phyloP scores from a whole-genome alignment of 2,329 filamentous ascomycete species.

The Colletotrichum theobromicola region DNA sequence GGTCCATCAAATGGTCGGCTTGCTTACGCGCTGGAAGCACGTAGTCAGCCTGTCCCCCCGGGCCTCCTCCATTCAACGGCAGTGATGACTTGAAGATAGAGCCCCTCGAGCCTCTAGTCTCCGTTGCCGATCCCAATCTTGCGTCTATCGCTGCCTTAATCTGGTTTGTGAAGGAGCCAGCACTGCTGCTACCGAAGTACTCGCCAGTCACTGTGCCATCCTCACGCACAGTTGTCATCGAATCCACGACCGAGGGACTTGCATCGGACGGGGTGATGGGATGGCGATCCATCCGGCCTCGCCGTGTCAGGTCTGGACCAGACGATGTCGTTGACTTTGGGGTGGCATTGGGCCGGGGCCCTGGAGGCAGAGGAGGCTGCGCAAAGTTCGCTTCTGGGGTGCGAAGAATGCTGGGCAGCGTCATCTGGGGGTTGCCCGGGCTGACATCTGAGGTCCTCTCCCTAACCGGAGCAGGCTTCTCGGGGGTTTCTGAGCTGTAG shows the following conservation, averaged over 20 bases:
- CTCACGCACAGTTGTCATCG: constrained; percentile 50
- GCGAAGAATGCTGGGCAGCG: not conserved
- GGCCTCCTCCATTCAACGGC: not conserved
- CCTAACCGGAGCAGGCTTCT: not conserved
- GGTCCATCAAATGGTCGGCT: constrained; percentile 47
- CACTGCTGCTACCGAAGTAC: constrained; percentile 52
- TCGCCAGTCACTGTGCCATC: constrained; percentile 44
- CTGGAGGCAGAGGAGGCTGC: not conserved
- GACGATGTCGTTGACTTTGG: not conserved
- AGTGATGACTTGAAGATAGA: constrained; percentile 25
- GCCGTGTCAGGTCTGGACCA: not conserved
- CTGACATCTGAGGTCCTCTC: not conserved
- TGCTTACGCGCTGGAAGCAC: constrained; percentile 49
- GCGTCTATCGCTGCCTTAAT: constrained; percentile 48
- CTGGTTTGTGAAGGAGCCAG: constrained; percentile 50
- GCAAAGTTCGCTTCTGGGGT: not conserved
- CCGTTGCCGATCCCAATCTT: constrained; percentile 23
- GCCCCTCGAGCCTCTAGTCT: not conserved
- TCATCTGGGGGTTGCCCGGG: not conserved
- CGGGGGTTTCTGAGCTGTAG: constrained; percentile 26
- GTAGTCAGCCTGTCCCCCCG: constrained; percentile 29
- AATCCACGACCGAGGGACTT: constrained; percentile 43
- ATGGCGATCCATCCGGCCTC: not conserved
- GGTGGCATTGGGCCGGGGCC: not conserved
- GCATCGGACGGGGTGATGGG: constrained; percentile 11